These are phyloP conservation scores for Poa annua DNA, from an alignment of 176 grass and related monocot species.

Conservation along the genomic window DNA sequence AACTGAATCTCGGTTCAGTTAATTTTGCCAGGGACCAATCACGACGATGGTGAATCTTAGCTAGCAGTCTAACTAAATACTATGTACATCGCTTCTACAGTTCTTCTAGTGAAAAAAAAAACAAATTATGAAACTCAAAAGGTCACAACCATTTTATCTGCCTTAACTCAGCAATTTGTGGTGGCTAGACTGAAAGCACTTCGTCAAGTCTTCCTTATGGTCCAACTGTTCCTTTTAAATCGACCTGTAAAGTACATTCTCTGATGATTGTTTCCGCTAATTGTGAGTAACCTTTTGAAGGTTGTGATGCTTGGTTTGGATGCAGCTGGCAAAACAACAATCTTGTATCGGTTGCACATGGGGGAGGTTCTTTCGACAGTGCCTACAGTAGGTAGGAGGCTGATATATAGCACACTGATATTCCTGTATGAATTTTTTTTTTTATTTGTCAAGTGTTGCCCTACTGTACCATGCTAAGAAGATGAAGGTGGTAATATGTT, in stretches of 20 bases:
- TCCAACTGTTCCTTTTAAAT: not conserved
- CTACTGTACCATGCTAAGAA: not conserved
- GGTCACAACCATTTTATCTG: not conserved
- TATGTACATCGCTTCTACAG: not conserved
- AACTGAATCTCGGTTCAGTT: not conserved
- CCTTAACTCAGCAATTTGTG: not conserved
- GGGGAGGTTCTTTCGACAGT: constrained; percentile 92
- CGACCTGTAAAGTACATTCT: not conserved
- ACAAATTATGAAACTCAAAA: not conserved
- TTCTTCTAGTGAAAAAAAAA: not conserved
- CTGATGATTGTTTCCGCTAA: constrained; percentile 18
- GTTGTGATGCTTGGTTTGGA: constrained; percentile 97
- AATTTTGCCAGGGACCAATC: not conserved
- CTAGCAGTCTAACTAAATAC: not conserved
- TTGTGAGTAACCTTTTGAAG: constrained; percentile 43
- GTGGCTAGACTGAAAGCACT: not conserved
- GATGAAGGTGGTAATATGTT: not conserved
- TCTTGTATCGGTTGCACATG: constrained; percentile 85
- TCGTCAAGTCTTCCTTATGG: not conserved
- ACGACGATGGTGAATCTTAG: not conserved
- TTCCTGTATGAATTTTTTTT: constrained; percentile 8
- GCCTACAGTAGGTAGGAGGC: constrained; percentile 76
- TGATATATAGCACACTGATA: not conserved
- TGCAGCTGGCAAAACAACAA: constrained; percentile 90
- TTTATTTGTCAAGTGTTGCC: not conserved